These are phyloP conservation scores for Aspergillus caelatus DNA, from an alignment of 2,329 filamentous ascomycete genomes.

Conservation along the genomic window DNA sequence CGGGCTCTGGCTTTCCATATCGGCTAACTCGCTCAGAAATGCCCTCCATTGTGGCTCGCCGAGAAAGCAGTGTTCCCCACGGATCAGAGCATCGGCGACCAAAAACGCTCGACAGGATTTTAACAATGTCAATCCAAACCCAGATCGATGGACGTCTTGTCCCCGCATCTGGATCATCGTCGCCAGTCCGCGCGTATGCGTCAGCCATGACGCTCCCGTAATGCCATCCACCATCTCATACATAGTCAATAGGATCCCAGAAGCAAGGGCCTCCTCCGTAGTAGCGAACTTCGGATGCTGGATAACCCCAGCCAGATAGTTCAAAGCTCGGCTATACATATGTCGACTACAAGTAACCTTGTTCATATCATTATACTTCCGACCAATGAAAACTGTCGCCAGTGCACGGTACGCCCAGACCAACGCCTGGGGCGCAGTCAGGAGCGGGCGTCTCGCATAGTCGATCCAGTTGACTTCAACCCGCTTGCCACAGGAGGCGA, in stretches of 20 bases:
- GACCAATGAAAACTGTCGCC: conserved; percentile 10
- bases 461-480: conserved; percentile 16
- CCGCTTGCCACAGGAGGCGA: conserved; percentile 15
- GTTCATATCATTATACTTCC: conserved; percentile 4
- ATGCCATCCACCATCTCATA: conserved; percentile 13
- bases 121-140: not conserved
- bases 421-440: conserved; percentile 8
- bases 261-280: conserved; percentile 8
- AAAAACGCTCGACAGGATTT: not conserved
- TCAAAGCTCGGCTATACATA: not conserved
- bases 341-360: conserved; percentile 13
- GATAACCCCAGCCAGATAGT: not conserved
- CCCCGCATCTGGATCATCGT: conserved; percentile 11
- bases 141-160: not conserved
- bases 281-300: not conserved
- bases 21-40: not conserved
- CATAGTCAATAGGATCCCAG: conserved; percentile 11
- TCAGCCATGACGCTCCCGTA: conserved; percentile 6
- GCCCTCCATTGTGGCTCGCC: not conserved
- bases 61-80: not conserved
- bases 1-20: not conserved
- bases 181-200: conserved; percentile 8
- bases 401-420: conserved; percentile 16
- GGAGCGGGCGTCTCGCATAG: conserved; percentile 1
- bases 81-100: not conserved